A percentile compares a stretch with the other conserved stretches of the same genome.
phyloP scores from a whole-genome alignment of 2,329 filamentous ascomycete genomes.

The Cordyceps javanica region DNA sequence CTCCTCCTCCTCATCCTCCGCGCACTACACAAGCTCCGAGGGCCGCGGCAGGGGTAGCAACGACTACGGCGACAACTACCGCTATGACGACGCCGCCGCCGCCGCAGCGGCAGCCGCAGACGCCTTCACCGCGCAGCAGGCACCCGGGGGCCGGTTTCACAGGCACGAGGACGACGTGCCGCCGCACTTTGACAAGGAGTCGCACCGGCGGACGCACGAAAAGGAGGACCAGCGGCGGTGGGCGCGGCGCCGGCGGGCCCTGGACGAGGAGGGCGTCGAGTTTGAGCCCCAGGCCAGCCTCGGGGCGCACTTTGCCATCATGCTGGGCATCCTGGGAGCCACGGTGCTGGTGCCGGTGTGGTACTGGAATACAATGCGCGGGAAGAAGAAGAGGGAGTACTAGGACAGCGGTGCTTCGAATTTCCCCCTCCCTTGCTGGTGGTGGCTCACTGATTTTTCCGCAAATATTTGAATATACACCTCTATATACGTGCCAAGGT shows the following conservation, averaged over 20 bases:
- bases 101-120: no score
- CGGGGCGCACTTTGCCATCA: conserved; percentile 42
- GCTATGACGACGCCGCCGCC: no score
- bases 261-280: conserved; percentile 30
- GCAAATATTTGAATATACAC: no score
- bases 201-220: conserved; percentile 69
- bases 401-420: neutral
- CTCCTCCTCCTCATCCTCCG: neutral
- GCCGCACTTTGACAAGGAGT: conserved; percentile 72
- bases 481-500: no score
- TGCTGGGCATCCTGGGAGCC: conserved; percentile 40
- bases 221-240: conserved; percentile 47
- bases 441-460: no score
- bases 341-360: conserved; percentile 41
- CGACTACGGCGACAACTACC: neutral
- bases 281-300: conserved; percentile 37
- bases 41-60: conserved; percentile 21
- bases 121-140: conserved; percentile 27
- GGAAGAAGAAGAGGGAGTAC: conserved; percentile 20
- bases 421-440: no score
- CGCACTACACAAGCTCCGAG: conserved; percentile 3
- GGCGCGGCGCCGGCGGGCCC: conserved; percentile 29
- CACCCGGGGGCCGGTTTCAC: conserved; percentile 48
- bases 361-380: conserved; percentile 31
- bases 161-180: conserved; percentile 49